Evolutionary conservation across 345 rosid species (phyloP), one percentile per base, ranked within the genome.

Genomic region (Moricandia moricandioides): DNA sequence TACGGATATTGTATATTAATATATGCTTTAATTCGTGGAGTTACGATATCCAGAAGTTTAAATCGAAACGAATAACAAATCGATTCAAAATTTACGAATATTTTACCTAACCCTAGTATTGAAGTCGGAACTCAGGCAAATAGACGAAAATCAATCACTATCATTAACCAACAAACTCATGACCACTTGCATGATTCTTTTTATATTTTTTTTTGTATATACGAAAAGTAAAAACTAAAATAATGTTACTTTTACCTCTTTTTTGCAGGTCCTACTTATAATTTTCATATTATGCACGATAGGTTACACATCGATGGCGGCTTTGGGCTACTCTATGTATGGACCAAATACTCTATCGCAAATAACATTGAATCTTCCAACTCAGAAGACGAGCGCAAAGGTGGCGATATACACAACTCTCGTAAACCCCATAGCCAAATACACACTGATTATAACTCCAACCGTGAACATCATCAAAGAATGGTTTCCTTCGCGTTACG

Each of bases 341-440:
- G 82, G 88, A 29, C 69, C 80, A 17, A 34, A 75, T 34, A 80
- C 81, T 30, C 69, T 78, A 65, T 82, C 87, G 1, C 86, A 79
- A 57, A 70, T 80, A 51, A 80, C 85, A 40, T 5, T 83, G 9
- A 82, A 85, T 59, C 79, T 82, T 5, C 87, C 85, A 0, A 40
- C 57, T 3, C 39, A 73, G 4, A 74, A 72, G 40, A 27, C 77
- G 13, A 78, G 83, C 17, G 79, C 88, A 4, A 85, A 83, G 77
- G 74, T 87, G 3, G 90, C 87, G 1, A 85, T 85, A 61, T 83
- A 80, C 80, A 85, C 82, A 9, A 79, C 70, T 0, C 52, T 83
- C 26, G 82, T 70, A 3, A 69, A 69, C 39, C 87, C 86, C 0
- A 67, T 83, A 4, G 78, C 88, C 33, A 87, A 83, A 57, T 87